Base-by-base conservation (phyloP, 2,329 filamentous ascomycete species). In the Neopestalotiopsis sp. region DNA sequence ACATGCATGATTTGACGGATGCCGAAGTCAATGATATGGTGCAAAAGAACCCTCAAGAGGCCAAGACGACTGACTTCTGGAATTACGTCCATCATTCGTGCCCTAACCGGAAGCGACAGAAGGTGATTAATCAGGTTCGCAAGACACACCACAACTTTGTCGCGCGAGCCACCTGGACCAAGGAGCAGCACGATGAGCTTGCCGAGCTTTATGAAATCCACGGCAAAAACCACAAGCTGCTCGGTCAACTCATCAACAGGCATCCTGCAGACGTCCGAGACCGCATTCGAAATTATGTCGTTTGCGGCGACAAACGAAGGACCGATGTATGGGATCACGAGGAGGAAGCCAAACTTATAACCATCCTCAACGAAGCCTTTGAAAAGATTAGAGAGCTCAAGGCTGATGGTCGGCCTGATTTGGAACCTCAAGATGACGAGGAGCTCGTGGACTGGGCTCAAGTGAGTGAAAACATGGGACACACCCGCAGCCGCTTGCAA, bases 211-310 rank as follows among this genome's bases (percentile, higher is more conserved):
- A 86, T 65, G 79, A 84, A 3, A 70, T 78, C n/a, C 78, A 86
- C 63, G 84, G 85, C 1, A 84, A 82, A 17, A 87, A 89, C 69
- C 94, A 91, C 90, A 84, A 84, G 12, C 72, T 83, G 34, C 91
- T 94, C 71, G 88, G 85, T 0, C 81, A 84, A n/a, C 72, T 88
- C 28, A 85, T 93, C 71, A 90, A 90, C 70, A 89, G 92, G 5
- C 86, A 89, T 52, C 84, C 87, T 0, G 87, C 89, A 69, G 91
- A 94, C 75, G 85, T 90, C 66, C 87, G 91, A 65, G 91, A 94
- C 76, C 89, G 92, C 3, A 93, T 90, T 83, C 85, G 90, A 52
- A 92, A 93, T 73, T 90, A 91, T 73, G 80, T 92, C 28, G 81
- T 90, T 60, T 90, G 88, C 67, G 86, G 86, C 24, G 82, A 86